Evolutionary conservation across 345 rosid species (phyloP), one percentile per base, ranked within the genome.

Genomic region (Carallia pectinifolia): DNA sequence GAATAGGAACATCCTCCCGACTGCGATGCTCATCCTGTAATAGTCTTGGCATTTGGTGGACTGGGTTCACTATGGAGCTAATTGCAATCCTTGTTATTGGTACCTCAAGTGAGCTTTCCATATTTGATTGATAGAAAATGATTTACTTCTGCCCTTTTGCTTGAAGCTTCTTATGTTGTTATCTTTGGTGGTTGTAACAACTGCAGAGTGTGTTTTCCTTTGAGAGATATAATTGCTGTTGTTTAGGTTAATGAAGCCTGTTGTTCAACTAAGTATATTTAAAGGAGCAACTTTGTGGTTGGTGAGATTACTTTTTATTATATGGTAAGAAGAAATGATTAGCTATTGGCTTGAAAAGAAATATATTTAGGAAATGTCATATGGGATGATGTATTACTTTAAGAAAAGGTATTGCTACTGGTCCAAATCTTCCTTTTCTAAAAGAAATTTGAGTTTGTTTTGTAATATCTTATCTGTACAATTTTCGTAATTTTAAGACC

Each of bases 1-100:
- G 81, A 69, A 83, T 75, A 27, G 77, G 74, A 75, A 80, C 65
- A 58, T 74, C 77, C 58, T 61, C 73, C 6, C 73, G 79, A 30
- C 66, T 55, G n/a, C 75, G 44, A 4, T 83, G 63, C 67, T 77
- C 23, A 23, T 23, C 81, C n/a, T 71, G 80, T 15, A 72, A 70
- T 17, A 44, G 61, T 62, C 71, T 80, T 36, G 83, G 83, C 50
- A 66, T 77, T 58, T 72, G 81, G 76, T 77, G 68, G 65, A 64
- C 60, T 70, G 69, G 61, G 58, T 70, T 52, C 48, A 83, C 30
- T 40, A 74, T 37, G 47, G 73, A 62, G 56, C 53, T 70, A 39
- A 74, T 48, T 40, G 81, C 74, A 55, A 67, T 39, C 27, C 79
- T 78, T 62, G 70, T 53, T 34, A 62, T 75, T 59, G 72, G 81